phyloP scores from a whole-genome alignment of 2,329 filamentous ascomycete species.

The Arachnopeziza araneosa region DNA sequence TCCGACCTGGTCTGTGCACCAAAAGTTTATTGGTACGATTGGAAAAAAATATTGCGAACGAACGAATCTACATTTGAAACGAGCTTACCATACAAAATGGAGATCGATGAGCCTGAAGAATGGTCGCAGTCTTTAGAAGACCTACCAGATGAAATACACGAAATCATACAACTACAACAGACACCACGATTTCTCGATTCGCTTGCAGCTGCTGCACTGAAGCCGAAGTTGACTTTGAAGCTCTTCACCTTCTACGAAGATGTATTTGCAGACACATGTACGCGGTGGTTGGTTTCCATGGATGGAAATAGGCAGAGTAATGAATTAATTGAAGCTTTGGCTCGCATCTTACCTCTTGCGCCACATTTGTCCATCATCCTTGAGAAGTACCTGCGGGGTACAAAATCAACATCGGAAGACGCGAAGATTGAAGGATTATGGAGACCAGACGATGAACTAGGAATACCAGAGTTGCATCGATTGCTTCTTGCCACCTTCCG shows the following conservation, averaged over 20 bases:
- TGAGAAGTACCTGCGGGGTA: slow-evolving; percentile 39
- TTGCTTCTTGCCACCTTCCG: slow-evolving; percentile 69
- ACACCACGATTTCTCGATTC: slow-evolving; percentile 65
- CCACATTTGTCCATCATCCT: slow-evolving; percentile 73
- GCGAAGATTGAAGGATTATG: slow-evolving; percentile 20
- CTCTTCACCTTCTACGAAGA: slow-evolving; percentile 71
- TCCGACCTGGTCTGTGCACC: slow-evolving; percentile 1
- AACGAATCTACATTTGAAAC: background rate
- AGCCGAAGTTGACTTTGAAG: slow-evolving; percentile 62
- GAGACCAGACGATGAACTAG: slow-evolving; percentile 30
- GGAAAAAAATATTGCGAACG: slow-evolving; percentile 12
- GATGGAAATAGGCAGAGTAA: slow-evolving; percentile 14
- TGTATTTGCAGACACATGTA: slow-evolving; percentile 76
- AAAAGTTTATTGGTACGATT: slow-evolving; percentile 9
- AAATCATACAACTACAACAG: slow-evolving; percentile 58
- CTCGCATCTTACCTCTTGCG: slow-evolving; percentile 74
- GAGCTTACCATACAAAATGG: slow-evolving; percentile 38
- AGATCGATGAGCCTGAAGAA: slow-evolving; percentile 39
- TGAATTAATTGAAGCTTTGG: slow-evolving; percentile 64
- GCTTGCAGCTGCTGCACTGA: slow-evolving; percentile 63
- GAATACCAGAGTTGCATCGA: slow-evolving; percentile 35
- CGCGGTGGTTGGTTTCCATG: slow-evolving; percentile 62
- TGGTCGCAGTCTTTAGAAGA: slow-evolving; percentile 37
- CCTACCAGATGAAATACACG: slow-evolving; percentile 65
- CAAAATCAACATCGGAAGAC: slow-evolving; percentile 24